Base-by-base conservation (phyloP, 164 flowering plant genomes). In the Magnolia sinica region DNA sequence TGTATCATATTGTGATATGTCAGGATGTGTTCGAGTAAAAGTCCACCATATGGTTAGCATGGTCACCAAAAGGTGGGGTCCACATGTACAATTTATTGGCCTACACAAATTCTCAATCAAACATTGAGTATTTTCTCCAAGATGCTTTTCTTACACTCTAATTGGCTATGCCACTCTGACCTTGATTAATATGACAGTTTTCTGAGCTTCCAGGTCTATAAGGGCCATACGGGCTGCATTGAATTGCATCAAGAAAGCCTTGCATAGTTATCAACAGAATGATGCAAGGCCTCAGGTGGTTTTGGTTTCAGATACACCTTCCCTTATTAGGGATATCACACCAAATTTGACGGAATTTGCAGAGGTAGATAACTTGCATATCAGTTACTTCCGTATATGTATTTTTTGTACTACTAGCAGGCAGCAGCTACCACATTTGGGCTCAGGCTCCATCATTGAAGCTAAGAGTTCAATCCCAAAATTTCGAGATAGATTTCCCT, bases 231-330 rank as follows among this genome's bases (percentile, higher is more conserved):
- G 78, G 67, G 97, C 99, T 59, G 96, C 96, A 71, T 69, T 91
- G 76, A 85, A 75, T 78, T 96, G 98, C 89, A 78, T 91, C 59
- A 88, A 71, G 71, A 91, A 87, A 76, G 90, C 91, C 45, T 50
- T 87, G 37, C 50, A 24, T 22, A 73, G 51, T 31, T 83, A 80
- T 63, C 80, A 80, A 10, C 78, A 64, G 19, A 72, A 72, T 50
- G 45, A 51, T 63, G 77, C 82, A 55, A 88, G 75, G 72, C 97
- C 99, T 27, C 83, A 86, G 69, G 87, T 92, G 51, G 97, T 87
- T 65, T 66, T 96, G 76, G 90, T 96, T 51, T 92, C 98, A 24
- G 99, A 96, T 81, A 91, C 94, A 50, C 99, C 99, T 16, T 87
- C 96, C 68, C 50, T 89, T 49, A 80, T 93, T 8, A 79, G 81